Evolutionary conservation across 1,284 basidiomycete genomes (phyloP), one percentile per base, ranked within the genome.

Genomic region (Melampsora larici-populina): DNA sequence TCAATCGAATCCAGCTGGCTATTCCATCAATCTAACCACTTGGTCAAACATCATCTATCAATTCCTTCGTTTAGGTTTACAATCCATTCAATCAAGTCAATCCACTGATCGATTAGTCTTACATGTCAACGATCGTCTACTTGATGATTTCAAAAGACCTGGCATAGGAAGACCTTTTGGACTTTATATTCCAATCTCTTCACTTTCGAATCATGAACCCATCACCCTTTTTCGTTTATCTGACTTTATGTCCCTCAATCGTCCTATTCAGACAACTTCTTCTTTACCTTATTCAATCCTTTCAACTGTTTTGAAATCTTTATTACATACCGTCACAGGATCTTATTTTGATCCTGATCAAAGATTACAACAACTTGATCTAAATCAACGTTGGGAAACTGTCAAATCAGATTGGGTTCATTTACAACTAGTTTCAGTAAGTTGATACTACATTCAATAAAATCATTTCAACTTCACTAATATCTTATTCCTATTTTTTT

Each of bases 371-470:
- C 64, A 69, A 63, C 65, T 76, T 26, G 73, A 76, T 29, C 73
- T 76, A 3, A 55, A 76, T 11, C 73, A 76, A 48, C 65, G 67
- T 33, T 31, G 65, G n/a, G 36, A 55, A n/a, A 21, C 66, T 15
- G 73, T 76, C n/a, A 76, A 76, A 21, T 68, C 67, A 29, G 73
- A 76, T 76, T 76, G 73, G 73, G 66, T 76, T 26, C 49, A 76
- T 49, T 58, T 76, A 62, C 66, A 51, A 29, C 64, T 76, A 26
- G 51, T 76, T 51, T 76, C 73, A 46, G 73, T 76, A 49, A 63
- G 73, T 68, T 29, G 36, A 67, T 75, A 46, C 36, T 17, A 49
- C 40, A 58, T 33, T 15, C 48, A 17, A 48, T 46, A 2, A 26
- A 46, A 46, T 65, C 36, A 21, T n/a, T 51, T 13, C 62, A 26